A percentile compares a stretch with the other conserved stretches of the same genome.
phyloP scores from a whole-genome alignment of 2,329 filamentous ascomycete genomes.

The Xylaria multiplex region DNA sequence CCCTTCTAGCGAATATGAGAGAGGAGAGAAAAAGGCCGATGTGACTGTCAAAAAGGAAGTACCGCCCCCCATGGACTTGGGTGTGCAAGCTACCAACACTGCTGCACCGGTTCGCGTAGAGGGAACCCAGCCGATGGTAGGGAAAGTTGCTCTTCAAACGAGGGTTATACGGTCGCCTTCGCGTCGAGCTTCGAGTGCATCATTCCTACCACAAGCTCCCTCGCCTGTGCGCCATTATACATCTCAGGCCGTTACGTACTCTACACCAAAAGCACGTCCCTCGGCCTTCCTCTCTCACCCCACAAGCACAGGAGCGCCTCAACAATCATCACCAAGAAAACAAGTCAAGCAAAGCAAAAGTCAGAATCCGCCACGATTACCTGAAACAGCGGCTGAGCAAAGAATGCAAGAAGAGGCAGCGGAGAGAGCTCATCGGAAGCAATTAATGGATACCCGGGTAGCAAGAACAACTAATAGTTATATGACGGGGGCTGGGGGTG shows the following conservation, averaged over 20 bases:
- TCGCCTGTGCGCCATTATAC: no score
- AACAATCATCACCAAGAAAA: neutral
- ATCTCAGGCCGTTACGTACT: no score
- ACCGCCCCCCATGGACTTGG: no score
- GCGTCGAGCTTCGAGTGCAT: no score
- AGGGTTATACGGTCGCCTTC: no score
- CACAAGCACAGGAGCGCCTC: neutral
- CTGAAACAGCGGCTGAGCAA: neutral
- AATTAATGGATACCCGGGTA: neutral
- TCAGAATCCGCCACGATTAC: neutral
- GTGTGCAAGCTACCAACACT: neutral
- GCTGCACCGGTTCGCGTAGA: no score
- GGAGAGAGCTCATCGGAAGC: neutral
- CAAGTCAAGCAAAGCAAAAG: neutral
- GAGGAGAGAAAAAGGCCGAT: neutral
- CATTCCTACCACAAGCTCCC: no score
- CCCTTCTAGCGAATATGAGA: neutral
- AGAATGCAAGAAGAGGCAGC: neutral
- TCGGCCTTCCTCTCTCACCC: no score
- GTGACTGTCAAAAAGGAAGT: neutral
- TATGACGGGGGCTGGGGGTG: constrained; percentile 5
- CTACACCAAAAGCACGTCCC: no score
- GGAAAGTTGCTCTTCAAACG: no score
- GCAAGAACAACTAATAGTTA: neutral
- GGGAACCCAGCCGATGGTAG: no score